These are phyloP conservation scores for Colletotrichum ledebouriae DNA, from an alignment of 2,329 filamentous ascomycete genomes.

Conservation along the genomic window DNA sequence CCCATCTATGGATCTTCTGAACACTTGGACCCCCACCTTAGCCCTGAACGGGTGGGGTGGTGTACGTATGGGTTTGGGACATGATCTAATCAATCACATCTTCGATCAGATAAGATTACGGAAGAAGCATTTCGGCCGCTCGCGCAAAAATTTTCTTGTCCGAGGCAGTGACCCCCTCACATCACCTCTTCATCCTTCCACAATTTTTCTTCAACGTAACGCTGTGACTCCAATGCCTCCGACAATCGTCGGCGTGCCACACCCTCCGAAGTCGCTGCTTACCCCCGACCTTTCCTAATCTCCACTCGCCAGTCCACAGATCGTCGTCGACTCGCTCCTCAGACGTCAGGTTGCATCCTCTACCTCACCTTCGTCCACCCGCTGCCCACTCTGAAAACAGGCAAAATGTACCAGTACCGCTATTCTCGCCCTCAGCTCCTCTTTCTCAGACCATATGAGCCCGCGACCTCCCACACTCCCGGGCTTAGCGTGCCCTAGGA, in stretches of 20 bases:
- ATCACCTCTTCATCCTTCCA: slow-evolving; percentile 16
- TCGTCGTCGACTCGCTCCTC: slow-evolving; percentile 24
- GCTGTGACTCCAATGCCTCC: neutral
- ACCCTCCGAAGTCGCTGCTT: slow-evolving; percentile 16
- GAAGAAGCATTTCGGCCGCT: slow-evolving; percentile 21
- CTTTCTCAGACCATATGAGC: slow-evolving; percentile 16
- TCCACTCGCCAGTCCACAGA: slow-evolving; percentile 20
- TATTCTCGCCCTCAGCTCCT: slow-evolving; percentile 10
- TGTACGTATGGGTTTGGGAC: slow-evolving; percentile 27
- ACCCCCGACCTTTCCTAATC: slow-evolving; percentile 18
- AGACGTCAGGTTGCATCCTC: slow-evolving; percentile 37
- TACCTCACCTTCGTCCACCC: slow-evolving; percentile 17
- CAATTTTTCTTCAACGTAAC: slow-evolving; percentile 25
- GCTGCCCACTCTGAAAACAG: slow-evolving; percentile 12
- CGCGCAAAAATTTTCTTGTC: slow-evolving; percentile 17
- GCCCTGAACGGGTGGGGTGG: neutral
- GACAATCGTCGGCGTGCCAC: slow-evolving; percentile 4
- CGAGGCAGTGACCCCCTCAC: slow-evolving; percentile 1
- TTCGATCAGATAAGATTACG: slow-evolving; percentile 43
- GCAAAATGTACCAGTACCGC: slow-evolving; percentile 1
- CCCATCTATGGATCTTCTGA: slow-evolving; percentile 4
- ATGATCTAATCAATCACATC: slow-evolving; percentile 43
- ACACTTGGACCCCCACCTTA: neutral
- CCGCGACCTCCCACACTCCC: slow-evolving; percentile 12
- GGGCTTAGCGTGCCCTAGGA: neutral